Conservation (phyloP, 805 yeast genomes). For the Pichia eremophila region DNA sequence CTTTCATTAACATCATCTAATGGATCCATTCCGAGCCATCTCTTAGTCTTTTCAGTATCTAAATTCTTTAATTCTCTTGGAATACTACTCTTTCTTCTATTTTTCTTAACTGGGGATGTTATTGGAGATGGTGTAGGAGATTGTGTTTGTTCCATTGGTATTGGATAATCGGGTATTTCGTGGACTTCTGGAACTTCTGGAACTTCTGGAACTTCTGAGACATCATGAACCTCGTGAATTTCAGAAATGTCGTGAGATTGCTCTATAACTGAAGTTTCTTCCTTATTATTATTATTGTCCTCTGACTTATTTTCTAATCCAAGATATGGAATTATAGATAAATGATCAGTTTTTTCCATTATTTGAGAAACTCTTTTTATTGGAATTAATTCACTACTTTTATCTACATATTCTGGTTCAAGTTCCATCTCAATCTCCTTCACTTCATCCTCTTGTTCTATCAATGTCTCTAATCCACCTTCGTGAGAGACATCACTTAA, state of each 20-base stretch:
- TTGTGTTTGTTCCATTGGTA: no score
- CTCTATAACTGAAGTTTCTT: no score
- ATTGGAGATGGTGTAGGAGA: no score
- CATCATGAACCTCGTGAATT: no score
- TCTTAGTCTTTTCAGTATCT: conserved; percentile 16
- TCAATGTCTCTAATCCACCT: conserved; percentile 6
- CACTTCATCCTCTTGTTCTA: background rate
- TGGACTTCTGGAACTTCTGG: no score
- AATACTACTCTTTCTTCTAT: conserved; percentile 11
- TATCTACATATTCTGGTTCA: conserved; percentile 21
- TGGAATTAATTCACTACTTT: background rate
- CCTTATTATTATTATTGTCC: background rate
- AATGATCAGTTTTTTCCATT: conserved; percentile 9
- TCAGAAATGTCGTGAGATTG: no score
- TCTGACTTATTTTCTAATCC: conserved; percentile 5
- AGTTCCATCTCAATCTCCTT: background rate
- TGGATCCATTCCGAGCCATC: conserved; percentile 9
- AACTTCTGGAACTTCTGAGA: no score
- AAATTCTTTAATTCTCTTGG: conserved; percentile 33
- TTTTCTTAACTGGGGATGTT: background rate
- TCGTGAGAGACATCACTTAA: background rate
- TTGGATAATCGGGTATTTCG: no score
- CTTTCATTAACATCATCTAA: conserved; percentile 20
- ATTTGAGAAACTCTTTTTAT: conserved; percentile 2
- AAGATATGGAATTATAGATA: conserved; percentile 1